Percentiles rank a stretch among this genome's conserved stretches.
Conservation (phyloP, 768 basidiomycete genomes). For the Russula compacta region DNA sequence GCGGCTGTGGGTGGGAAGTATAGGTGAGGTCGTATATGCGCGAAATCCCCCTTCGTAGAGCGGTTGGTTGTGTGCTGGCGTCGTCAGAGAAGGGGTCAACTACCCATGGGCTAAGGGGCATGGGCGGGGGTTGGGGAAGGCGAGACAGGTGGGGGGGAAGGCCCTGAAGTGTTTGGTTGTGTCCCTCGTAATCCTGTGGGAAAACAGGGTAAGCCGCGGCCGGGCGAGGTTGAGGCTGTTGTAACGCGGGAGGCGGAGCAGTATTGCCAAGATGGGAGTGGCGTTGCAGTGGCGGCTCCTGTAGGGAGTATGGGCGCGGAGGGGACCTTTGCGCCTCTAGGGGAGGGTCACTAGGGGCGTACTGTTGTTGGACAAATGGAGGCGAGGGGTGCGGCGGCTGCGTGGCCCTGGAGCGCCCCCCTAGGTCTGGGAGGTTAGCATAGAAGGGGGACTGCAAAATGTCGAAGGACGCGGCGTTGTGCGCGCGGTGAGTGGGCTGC, state of each 20-base stretch:
- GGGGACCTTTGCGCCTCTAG: neutral
- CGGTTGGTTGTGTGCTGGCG: neutral
- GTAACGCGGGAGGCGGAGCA: neutral
- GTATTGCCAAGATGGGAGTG: neutral
- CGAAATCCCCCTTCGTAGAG: neutral
- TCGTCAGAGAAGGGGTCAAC: neutral
- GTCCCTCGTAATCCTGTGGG: neutral
- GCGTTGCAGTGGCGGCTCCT: neutral
- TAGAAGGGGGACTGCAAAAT: slow-evolving; percentile 4
- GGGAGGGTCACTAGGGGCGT: neutral
- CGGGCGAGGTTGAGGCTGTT: slow-evolving; percentile 4
- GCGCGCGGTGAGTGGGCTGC: slow-evolving; percentile 2
- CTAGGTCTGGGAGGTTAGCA: neutral
- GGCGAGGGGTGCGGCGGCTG: neutral
- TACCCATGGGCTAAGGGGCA: neutral
- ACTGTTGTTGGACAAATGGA: neutral
- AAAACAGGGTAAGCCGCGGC: neutral
- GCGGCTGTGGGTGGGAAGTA: neutral
- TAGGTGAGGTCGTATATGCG: neutral
- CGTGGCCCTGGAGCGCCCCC: neutral
- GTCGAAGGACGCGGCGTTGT: neutral
- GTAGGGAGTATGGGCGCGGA: neutral
- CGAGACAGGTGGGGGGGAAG: neutral
- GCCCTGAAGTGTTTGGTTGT: neutral
- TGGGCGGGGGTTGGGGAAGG: neutral